Evolutionary conservation across 1,284 basidiomycete species (phyloP), one percentile per base, ranked within the genome.

Genomic region (Ganoderma lucidum): DNA sequence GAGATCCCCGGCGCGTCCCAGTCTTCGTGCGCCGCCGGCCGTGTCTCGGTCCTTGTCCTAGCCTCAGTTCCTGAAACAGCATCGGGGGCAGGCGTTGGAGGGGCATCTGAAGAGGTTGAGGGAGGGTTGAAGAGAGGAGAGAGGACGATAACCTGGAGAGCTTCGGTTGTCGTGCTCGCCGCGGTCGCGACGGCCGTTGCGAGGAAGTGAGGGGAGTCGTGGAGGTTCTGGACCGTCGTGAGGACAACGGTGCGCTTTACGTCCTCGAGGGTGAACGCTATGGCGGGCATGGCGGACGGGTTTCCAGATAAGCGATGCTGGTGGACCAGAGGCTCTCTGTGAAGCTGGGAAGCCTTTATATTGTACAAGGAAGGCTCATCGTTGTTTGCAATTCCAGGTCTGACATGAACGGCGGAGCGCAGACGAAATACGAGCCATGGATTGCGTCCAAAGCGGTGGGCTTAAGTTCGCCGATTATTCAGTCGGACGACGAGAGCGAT

Each of bases 111-210:
- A 23, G 23, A 23, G 23, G 23, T 41, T 39, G 17, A 23, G 41
- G 44, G 72, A 9, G 76, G 68, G 67, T 79, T 73, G 78, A 93
- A 91, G 66, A 85, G 79, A 5, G 85, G 82, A 17, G 90, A 90
- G 76, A 90, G 83, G 67, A 93, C 83, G 70, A 92, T 78, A 75
- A 93, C 86, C 63, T 87, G 77, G 72, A 94, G 86, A n/a, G 83
- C 80, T 17, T 84, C 77, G 2, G 80, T 79, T 1, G 89, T 85
- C 48, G 81, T 80, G 5, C 80, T 74, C 2, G 86, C 79, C 8
- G 88, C 90, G 30, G 82, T 77, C 15, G 83, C 75, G 67, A 93
- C 87, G 65, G 85, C 81, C 8, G 85, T 78, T 2, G 84, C 82
- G 58, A 93, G 86, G 73, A 87, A 86, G 75, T 83, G 81, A 2